phyloP scores from a whole-genome alignment of 306 rosid genomes.

The Ochetophila trinervis region DNA sequence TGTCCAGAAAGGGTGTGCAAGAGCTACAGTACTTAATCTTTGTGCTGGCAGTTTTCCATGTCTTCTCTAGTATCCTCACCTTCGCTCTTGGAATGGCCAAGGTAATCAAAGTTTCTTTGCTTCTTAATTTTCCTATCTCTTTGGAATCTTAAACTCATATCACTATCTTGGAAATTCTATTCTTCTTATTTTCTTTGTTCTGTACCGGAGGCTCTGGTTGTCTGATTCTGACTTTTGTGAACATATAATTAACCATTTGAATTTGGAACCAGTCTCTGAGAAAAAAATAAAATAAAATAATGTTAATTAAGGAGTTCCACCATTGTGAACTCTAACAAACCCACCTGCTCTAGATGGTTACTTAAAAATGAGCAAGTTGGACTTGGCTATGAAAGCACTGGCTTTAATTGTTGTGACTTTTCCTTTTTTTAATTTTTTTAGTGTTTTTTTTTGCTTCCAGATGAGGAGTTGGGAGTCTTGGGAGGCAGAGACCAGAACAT shows the following conservation, averaged over 20 bases:
- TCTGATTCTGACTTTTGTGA: conserved; percentile 6
- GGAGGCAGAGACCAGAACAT: conserved; percentile 60
- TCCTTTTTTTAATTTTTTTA: not conserved
- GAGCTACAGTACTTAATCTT: conserved; percentile 45
- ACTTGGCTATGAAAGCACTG: not conserved
- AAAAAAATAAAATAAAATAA: not conserved
- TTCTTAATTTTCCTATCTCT: not conserved
- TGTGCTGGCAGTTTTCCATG: conserved; percentile 42
- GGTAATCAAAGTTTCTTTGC: conserved; percentile 23
- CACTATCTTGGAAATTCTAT: not conserved
- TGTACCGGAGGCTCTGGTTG: not conserved
- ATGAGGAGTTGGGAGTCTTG: conserved; percentile 53
- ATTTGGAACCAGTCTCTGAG: not conserved
- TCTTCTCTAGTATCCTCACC: conserved; percentile 43
- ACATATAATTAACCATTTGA: not conserved
- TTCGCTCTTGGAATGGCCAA: conserved; percentile 57
- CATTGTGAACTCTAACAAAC: conserved; percentile 1
- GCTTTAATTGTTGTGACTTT: not conserved
- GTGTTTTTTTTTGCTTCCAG: conserved; percentile 24
- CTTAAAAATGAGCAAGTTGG: conserved; percentile 10
- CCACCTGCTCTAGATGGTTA: too few relatives aligned
- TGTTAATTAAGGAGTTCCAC: not conserved
- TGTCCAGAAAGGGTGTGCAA: conserved; percentile 39
- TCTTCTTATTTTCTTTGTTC: too few relatives aligned
- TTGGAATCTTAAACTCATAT: not conserved